These are phyloP conservation scores for Cerrena zonata DNA, from an alignment of 1,284 basidiomycete genomes.

Conservation along the genomic window DNA sequence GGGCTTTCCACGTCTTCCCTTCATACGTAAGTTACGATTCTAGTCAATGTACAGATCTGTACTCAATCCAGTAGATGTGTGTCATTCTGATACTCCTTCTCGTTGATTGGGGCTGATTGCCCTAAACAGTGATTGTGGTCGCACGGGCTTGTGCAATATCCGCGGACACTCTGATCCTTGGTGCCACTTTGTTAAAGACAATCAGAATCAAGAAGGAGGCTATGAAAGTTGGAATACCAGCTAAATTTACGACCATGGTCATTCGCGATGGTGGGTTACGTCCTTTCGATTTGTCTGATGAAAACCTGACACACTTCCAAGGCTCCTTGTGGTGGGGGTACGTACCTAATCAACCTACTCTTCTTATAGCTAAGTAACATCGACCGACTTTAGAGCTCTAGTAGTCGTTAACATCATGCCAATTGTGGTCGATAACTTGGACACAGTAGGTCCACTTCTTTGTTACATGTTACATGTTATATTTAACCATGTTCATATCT, in stretches of 20 bases:
- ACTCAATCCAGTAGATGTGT: neutral
- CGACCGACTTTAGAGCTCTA: neutral
- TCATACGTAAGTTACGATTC: neutral
- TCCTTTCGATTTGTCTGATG: neutral
- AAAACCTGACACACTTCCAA: neutral
- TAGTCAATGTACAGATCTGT: neutral
- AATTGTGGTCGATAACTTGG: neutral
- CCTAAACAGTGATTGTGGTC: neutral
- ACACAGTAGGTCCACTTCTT: neutral
- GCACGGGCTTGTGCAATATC: neutral
- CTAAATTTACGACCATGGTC: neutral
- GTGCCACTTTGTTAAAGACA: neutral
- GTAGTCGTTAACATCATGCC: neutral
- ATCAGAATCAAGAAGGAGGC: conserved; percentile 6
- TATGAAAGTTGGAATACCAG: conserved; percentile 9
- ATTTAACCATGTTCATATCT: neutral
- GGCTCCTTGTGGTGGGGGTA: neutral
- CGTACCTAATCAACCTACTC: too few relatives aligned
- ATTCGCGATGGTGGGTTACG: neutral
- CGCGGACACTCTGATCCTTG: neutral
- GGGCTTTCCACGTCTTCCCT: neutral
- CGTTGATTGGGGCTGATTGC: neutral
- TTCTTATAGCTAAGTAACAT: neutral
- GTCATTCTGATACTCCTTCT: neutral
- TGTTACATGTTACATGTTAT: neutral